Percentiles rank a stretch among this genome's conserved stretches.
Evolutionary conservation across 345 rosid species (phyloP).

Genomic region (Excoecaria agallocha): DNA sequence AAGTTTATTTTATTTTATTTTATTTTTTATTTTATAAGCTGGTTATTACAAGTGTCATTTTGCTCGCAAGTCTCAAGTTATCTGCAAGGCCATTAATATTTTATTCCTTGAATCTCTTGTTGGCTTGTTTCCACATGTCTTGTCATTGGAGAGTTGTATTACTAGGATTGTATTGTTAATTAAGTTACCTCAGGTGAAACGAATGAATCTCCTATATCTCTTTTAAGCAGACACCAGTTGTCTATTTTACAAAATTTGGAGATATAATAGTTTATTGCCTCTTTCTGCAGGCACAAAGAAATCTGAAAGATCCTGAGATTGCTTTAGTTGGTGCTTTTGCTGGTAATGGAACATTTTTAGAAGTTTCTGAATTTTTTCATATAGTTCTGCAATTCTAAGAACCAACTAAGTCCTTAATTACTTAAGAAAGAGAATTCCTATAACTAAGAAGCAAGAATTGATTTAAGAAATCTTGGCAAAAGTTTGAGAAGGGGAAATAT

Average conservation of each 20-base stretch:
- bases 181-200: neutral
- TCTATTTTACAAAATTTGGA: neutral
- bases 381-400: neutral
- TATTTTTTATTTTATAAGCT: neutral
- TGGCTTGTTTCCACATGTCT: neutral
- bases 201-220: neutral
- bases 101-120: neutral
- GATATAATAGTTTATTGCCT: neutral
- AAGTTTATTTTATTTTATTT: no score
- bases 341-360: conserved; percentile 36
- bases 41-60: neutral
- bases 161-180: neutral
- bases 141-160: neutral
- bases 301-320: conserved; percentile 81
- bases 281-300: conserved; percentile 57
- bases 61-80: neutral
- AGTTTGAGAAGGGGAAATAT: neutral
- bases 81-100: neutral
- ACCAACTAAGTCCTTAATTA: neutral
- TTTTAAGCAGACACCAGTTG: neutral
- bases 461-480: neutral
- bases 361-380: neutral
- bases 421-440: neutral
- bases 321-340: conserved; percentile 88
- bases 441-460: neutral